Evolutionary conservation across 2,329 filamentous ascomycete genomes (phyloP).

Genomic region (Podosphaera fusca): DNA sequence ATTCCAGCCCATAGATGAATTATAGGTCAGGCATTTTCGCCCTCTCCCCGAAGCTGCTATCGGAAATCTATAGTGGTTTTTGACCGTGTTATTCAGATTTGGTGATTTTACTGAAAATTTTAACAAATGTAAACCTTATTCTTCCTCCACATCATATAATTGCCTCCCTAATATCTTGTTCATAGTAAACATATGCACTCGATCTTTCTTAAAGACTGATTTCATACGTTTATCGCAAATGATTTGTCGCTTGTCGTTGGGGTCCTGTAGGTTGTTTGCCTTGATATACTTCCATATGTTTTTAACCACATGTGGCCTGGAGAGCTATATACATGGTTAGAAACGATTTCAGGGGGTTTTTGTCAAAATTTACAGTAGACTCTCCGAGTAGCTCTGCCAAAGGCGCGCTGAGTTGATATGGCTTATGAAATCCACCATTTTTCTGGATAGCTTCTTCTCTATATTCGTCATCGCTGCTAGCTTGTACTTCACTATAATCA

Average conservation of each 20-base stretch:
- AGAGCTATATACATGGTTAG: slow-evolving; percentile 33
- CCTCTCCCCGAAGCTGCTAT: neutral
- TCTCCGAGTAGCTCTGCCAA: slow-evolving; percentile 50
- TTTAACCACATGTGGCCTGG: slow-evolving; percentile 87
- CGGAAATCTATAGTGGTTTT: neutral
- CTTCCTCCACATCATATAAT: slow-evolving; percentile 62
- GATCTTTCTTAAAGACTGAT: slow-evolving; percentile 74
- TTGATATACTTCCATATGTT: slow-evolving; percentile 94
- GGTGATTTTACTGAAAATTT: neutral
- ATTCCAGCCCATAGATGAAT: neutral
- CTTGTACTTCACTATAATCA: slow-evolving; percentile 58
- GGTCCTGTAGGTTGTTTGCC: slow-evolving; percentile 68
- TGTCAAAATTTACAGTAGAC: slow-evolving; percentile 28
- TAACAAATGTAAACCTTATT: slow-evolving; percentile 3
- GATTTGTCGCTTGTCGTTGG: slow-evolving; percentile 77
- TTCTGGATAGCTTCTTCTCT: slow-evolving; percentile 43
- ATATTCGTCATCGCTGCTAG: slow-evolving; percentile 30
- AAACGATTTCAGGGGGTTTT: neutral
- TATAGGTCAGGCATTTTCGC: neutral
- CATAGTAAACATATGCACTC: slow-evolving; percentile 98
- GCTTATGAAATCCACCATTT: slow-evolving; percentile 83
- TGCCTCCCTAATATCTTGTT: slow-evolving; percentile 87
- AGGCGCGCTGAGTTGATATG: slow-evolving; percentile 48
- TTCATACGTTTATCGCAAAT: slow-evolving; percentile 79
- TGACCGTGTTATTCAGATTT: neutral